phyloP scores from a whole-genome alignment of 768 basidiomycete genomes.

The Mycena rosella region DNA sequence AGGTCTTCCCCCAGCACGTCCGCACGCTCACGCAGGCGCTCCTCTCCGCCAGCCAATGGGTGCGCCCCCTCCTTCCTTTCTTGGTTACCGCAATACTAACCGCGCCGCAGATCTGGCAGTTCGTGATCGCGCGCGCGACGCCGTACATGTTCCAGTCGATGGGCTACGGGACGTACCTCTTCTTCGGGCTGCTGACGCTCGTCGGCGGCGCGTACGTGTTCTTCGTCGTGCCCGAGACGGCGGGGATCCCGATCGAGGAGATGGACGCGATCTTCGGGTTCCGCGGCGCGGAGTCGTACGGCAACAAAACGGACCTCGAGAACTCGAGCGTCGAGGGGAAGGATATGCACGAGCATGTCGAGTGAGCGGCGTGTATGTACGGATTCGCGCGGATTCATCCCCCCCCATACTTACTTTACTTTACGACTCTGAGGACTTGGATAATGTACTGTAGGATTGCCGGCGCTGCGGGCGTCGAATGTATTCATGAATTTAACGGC shows the following conservation, averaged over 20 bases:
- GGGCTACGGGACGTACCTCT: constrained; percentile 23
- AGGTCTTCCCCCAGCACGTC: constrained; percentile 27
- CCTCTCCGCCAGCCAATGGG: constrained; percentile 22
- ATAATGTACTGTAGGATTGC: no score
- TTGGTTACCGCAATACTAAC: no score
- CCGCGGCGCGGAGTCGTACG: not conserved
- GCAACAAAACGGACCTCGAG: constrained; percentile 16
- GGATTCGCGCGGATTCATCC: no score
- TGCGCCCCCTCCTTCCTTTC: not conserved
- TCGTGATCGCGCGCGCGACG: constrained; percentile 27
- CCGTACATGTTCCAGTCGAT: constrained; percentile 21
- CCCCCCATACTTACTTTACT: no score
- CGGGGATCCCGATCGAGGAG: constrained; percentile 17
- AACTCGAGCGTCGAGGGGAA: constrained; percentile 11
- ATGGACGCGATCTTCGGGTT: constrained; percentile 24
- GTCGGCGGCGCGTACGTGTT: constrained; percentile 11
- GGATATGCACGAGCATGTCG: constrained; percentile 17
- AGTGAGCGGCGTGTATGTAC: constrained; percentile 1
- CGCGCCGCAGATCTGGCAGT: constrained; percentile 15
- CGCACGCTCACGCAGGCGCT: constrained; percentile 22
- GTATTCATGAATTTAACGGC: no score
- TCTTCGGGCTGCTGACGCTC: constrained; percentile 17
- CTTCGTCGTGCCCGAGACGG: constrained; percentile 24
- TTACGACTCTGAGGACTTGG: no score
- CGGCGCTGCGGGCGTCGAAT: no score